These are phyloP conservation scores for Plasmodium gallinaceum DNA, from an alignment of 169 alveolate species.

Conservation along the genomic window DNA sequence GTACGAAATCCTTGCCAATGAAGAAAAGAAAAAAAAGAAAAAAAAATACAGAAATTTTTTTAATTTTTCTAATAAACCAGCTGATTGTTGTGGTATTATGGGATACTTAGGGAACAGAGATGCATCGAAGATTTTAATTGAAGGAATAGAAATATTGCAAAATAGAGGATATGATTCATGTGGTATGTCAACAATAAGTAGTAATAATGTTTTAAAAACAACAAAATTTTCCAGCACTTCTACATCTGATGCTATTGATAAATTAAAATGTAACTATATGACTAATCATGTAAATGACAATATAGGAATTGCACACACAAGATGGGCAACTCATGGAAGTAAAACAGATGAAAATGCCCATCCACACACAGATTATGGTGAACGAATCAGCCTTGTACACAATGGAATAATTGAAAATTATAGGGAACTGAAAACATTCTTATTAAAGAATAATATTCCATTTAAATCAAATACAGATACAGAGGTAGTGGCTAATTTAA, in stretches of 20 bases:
- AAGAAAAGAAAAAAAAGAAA: constrained; percentile 29
- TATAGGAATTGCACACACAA: constrained; percentile 98
- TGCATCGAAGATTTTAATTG: constrained; percentile 87
- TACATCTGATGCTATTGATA: constrained; percentile 86
- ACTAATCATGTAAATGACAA: constrained; percentile 86
- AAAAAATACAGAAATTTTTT: neutral
- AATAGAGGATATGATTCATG: constrained; percentile 97
- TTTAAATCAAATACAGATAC: constrained; percentile 93
- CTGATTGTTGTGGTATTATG: constrained; percentile 91
- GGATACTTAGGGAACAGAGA: constrained; percentile 91
- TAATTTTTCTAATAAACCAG: constrained; percentile 12
- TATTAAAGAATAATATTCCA: constrained; percentile 76
- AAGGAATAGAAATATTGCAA: constrained; percentile 92
- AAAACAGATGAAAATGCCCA: constrained; percentile 97
- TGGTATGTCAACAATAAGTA: constrained; percentile 92
- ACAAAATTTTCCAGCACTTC: constrained; percentile 90
- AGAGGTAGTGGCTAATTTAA: constrained; percentile 96
- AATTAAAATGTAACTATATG: constrained; percentile 83
- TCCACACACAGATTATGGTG: constrained; percentile 95
- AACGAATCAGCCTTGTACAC: constrained; percentile 94
- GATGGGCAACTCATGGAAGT: constrained; percentile 99
- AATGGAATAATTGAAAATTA: constrained; percentile 96
- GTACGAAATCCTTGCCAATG: constrained; percentile 20
- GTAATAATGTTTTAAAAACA: constrained; percentile 84
- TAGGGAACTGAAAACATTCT: constrained; percentile 84